A percentile compares a stretch with the other conserved stretches of the same genome.
These are phyloP conservation scores for Torulaspora maleeae DNA, from an alignment of 805 yeast genomes.

Conservation along the genomic window DNA sequence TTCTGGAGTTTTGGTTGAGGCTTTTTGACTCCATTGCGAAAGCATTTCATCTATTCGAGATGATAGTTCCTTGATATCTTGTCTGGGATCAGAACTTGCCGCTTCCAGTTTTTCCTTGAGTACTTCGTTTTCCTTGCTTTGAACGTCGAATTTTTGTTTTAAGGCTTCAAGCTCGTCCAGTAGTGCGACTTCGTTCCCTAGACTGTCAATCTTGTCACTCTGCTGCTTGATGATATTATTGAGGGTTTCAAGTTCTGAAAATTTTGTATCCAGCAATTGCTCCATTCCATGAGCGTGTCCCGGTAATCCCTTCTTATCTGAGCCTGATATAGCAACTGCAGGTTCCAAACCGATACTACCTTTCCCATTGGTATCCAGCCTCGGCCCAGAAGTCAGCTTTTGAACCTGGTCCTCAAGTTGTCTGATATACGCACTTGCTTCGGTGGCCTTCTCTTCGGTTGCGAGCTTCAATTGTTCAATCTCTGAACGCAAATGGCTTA, in stretches of 20 bases:
- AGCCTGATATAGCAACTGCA: slow-evolving; percentile 33
- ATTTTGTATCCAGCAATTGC: slow-evolving; percentile 49
- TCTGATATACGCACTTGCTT: slow-evolving; percentile 53
- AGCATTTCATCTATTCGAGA: slow-evolving; percentile 29
- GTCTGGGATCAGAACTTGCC: slow-evolving; percentile 32
- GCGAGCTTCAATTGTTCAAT: slow-evolving; percentile 38
- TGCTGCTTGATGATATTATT: slow-evolving; percentile 53
- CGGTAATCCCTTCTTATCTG: slow-evolving; percentile 43
- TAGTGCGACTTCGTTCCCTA: slow-evolving; percentile 43
- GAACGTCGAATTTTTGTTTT: slow-evolving; percentile 42
- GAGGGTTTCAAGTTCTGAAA: slow-evolving; percentile 48
- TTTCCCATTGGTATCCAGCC: slow-evolving; percentile 29
- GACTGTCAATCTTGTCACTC: slow-evolving; percentile 43
- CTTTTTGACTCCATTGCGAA: slow-evolving; percentile 21
- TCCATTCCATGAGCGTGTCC: slow-evolving; percentile 45
- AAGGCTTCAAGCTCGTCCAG: slow-evolving; percentile 46
- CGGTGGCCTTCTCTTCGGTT: slow-evolving; percentile 48
- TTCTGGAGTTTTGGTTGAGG: slow-evolving; percentile 3
- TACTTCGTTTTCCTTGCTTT: slow-evolving; percentile 43
- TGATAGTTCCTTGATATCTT: slow-evolving; percentile 28
- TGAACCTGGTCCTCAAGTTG: slow-evolving; percentile 42
- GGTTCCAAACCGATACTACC: slow-evolving; percentile 18
- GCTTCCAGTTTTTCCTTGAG: slow-evolving; percentile 39
- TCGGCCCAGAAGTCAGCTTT: slow-evolving; percentile 22
- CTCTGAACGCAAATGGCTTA: slow-evolving; percentile 35